Conservation (phyloP, 176 grass and related monocot genomes). For the Rhynchospora breviuscula region DNA sequence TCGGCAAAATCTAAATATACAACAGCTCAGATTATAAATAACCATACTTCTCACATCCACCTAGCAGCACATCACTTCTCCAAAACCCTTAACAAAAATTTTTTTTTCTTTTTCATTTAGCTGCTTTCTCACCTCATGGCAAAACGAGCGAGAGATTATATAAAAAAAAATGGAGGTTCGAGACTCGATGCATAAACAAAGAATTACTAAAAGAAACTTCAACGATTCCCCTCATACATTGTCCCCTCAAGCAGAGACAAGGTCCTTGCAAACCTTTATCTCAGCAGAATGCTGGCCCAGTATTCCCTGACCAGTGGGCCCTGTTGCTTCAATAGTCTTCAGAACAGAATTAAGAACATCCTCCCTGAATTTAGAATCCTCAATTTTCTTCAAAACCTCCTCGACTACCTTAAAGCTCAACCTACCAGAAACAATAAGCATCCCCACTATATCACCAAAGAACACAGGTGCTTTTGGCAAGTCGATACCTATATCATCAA, state of each 20-base stretch:
- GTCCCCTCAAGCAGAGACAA: constrained; percentile 22
- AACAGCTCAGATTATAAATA: constrained; percentile 26
- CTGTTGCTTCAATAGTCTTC: constrained; percentile 43
- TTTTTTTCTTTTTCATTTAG: background rate
- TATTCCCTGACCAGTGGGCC: constrained; percentile 53
- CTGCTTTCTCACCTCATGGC: constrained; percentile 27
- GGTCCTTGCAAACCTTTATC: constrained; percentile 44
- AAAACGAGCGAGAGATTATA: constrained; percentile 23
- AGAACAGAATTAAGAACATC: constrained; percentile 34
- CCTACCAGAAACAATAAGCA: constrained; percentile 38
- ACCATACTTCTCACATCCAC: constrained; percentile 11
- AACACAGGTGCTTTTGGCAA: constrained; percentile 74
- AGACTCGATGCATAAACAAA: constrained; percentile 19
- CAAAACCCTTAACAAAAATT: constrained; percentile 18
- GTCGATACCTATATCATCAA: constrained; percentile 92
- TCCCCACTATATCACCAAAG: constrained; percentile 72
- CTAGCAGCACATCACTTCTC: constrained; percentile 7
- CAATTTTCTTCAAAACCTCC: constrained; percentile 65
- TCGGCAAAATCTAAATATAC: constrained; percentile 32
- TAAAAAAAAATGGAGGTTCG: background rate
- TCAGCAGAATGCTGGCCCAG: constrained; percentile 44
- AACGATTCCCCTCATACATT: background rate
- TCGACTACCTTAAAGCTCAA: constrained; percentile 65
- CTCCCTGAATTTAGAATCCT: constrained; percentile 47
- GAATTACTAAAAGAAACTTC: constrained; percentile 23